phyloP scores from a whole-genome alignment of 306 rosid species.

The Lathyrus oleraceus region DNA sequence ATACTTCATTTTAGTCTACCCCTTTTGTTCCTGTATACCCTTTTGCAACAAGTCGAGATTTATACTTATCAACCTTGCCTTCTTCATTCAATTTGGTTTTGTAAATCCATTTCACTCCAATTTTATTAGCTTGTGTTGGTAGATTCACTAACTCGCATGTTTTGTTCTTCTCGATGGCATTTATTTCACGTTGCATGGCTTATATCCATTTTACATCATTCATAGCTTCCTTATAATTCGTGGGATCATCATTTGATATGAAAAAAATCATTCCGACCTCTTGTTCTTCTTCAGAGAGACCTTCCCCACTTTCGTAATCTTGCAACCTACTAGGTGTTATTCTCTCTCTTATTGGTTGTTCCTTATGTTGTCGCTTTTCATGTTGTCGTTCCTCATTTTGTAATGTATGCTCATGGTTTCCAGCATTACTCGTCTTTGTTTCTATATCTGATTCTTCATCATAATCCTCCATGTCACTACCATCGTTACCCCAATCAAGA shows the following conservation, averaged over 20 bases:
- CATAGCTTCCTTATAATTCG: not conserved
- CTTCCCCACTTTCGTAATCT: conserved; percentile 3
- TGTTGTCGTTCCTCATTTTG: not conserved
- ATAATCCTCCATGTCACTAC: not conserved
- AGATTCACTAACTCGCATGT: too few relatives aligned
- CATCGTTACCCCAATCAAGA: not conserved
- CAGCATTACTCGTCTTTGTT: not conserved
- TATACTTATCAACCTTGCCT: too few relatives aligned
- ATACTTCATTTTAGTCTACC: not conserved
- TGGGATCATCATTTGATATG: conserved; percentile 7
- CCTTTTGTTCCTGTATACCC: not conserved
- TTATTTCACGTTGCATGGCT: too few relatives aligned
- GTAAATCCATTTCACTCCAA: too few relatives aligned
- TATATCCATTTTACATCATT: not conserved
- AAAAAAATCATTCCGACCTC: not conserved
- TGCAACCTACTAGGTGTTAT: not conserved
- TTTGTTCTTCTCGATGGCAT: too few relatives aligned
- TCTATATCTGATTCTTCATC: too few relatives aligned
- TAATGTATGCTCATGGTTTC: not conserved
- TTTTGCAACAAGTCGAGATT: too few relatives aligned
- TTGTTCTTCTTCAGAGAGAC: conserved; percentile 6
- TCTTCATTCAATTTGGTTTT: too few relatives aligned
- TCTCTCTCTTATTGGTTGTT: not conserved
- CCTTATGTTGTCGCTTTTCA: too few relatives aligned
- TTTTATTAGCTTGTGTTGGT: too few relatives aligned